These are phyloP conservation scores for Phytophthora meadii DNA, from an alignment of 352 stramenopile genomes.

Conservation along the genomic window DNA sequence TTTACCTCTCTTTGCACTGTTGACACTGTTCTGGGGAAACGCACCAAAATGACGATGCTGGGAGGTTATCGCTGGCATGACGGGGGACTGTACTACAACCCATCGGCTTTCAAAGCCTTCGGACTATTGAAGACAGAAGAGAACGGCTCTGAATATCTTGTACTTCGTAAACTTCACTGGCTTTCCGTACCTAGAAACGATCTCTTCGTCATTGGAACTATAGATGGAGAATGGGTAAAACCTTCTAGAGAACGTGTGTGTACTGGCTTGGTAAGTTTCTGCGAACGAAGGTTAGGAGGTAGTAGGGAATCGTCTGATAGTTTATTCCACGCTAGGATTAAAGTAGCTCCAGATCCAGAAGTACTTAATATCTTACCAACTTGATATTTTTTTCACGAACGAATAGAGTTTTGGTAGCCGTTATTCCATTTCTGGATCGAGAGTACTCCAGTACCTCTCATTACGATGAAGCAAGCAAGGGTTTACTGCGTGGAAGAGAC, in stretches of 20 bases:
- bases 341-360: neutral
- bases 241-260: conserved; percentile 10
- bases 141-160: conserved; percentile 8
- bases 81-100: conserved; percentile 22
- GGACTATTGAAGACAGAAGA: conserved; percentile 25
- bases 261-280: conserved; percentile 10
- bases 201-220: conserved; percentile 15
- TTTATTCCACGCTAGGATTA: neutral
- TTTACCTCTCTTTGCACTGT: conserved; percentile 18
- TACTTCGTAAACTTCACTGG: conserved; percentile 28
- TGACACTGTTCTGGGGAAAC: conserved; percentile 21
- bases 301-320: neutral
- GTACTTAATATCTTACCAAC: conserved; percentile 4
- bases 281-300: conserved; percentile 10
- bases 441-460: neutral
- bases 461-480: conserved; percentile 8
- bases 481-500: conserved; percentile 8
- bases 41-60: conserved; percentile 35
- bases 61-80: conserved; percentile 23
- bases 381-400: conserved; percentile 3
- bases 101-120: conserved; percentile 21
- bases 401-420: neutral
- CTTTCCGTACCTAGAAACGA: conserved; percentile 15
- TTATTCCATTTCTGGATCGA: conserved; percentile 2
- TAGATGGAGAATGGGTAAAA: conserved; percentile 12